Base-by-base conservation (phyloP, 306 rosid genomes). In the Castanospermum australe region DNA sequence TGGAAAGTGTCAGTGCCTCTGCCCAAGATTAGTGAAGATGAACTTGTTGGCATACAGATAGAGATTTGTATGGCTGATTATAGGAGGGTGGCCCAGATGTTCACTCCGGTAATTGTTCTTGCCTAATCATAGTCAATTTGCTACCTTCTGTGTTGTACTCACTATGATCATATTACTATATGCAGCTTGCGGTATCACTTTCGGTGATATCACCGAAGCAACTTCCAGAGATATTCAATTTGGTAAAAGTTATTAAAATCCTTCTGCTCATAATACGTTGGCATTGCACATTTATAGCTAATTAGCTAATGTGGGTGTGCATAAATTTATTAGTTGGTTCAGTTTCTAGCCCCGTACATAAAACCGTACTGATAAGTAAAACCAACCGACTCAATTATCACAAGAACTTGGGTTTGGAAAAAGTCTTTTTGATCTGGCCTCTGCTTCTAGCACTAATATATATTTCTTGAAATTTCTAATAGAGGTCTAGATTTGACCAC, bases 161-260 rank as follows among this genome's bases (percentile, higher is more conserved):
- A 24, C 2, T 56, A 24, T 18, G 35, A 30, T 22, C 63, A 8
- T 36, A 36, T 38, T 35, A 6, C 48, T 39, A 28, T 28, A 38
- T 57, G 56, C 78, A 73, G 78, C 65, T 21, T 57, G 68, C 13
- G 14, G 64, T 55, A 6, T 35, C 74, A 2, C 74, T 68, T 6
- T 68, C 74, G 3, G 74, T 68, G 24, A 68, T 68, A 15, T 24
- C 42, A 7, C 59, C 74, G 0, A 24, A 1, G 3, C 41, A 11
- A 25, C 6, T 25, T 45, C 74, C 59, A 12, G 59, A 68, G 25
- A 4, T 44, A 28, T 24, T 68, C 35, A 13, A 24, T 13, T 2
- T 17, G 74, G 74, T 68, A 68, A 42, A n/a, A 64, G 12, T 17
- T 64, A 61, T 30, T 59, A 14, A 12, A 0, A 14, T 8, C 2